Base-by-base conservation (phyloP, 805 yeast genomes). In the Pichia membranifaciens region DNA sequence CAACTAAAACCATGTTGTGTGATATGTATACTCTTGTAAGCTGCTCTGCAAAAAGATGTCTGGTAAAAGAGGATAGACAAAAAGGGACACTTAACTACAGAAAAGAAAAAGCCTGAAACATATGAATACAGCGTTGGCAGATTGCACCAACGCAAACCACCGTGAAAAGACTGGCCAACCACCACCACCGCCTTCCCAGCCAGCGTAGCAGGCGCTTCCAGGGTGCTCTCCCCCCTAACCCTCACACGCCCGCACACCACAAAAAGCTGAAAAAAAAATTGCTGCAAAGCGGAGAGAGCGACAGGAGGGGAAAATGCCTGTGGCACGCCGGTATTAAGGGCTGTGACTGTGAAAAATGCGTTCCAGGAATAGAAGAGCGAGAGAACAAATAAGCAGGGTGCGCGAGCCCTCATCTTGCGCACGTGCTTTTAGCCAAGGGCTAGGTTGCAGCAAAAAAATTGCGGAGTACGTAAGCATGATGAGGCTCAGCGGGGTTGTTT, bases 1-100 rank as follows among this genome's bases (percentile, higher is more conserved):
- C 95, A 82, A 90, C 96, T 82, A 90, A 87, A 86, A 89, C 97
- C 97, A 57, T 57, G 39, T 43, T 54, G 56, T 16, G 23, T 29
- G 37, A 36, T 22, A 23, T 22, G 17, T 32, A 34, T 38, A 39
- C 38, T 39, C 45, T 47, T 41, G 23, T 43, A 43, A 44, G 44
- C 41, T 48, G 36, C 20, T 17, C 8, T 33, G 16, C 16, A 33
- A 17, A 33, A 33, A 33, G 36, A n/a, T 23, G 33, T 41, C 32
- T 35, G 34, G 23, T 9, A 6, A n/a, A 20, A 40, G 41, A 15
- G 15, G 12, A 13, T 13, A 6, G 0, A 10, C 31, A 22, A 29
- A 38, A 22, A 29, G 32, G 25, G 10, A 22, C 13, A 18, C 29
- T 39, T 12, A 29, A 20, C 6, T 7, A n/a, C 29, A 9, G 18